Evolutionary conservation across 2,329 filamentous ascomycete genomes (phyloP).

Genomic region (Aureobasidium sp.): DNA sequence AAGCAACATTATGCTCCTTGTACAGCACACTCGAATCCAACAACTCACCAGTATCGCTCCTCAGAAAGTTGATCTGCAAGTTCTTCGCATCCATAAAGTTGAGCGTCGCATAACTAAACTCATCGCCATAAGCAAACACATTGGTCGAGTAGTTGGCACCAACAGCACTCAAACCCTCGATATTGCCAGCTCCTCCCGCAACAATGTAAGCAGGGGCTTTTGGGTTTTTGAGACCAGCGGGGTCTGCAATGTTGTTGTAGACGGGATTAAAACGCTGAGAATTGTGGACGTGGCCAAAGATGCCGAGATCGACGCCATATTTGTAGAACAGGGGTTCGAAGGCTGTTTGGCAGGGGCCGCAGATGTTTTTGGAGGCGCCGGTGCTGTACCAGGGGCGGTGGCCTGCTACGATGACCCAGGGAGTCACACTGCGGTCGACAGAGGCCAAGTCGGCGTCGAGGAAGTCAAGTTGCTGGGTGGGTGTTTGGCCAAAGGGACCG

Average conservation of each 20-base stretch:
- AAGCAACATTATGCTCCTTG: slow-evolving; percentile 19
- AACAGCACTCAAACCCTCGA: slow-evolving; percentile 44
- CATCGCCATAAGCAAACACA: slow-evolving; percentile 45
- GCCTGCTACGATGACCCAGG: slow-evolving; percentile 45
- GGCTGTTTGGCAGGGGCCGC: slow-evolving; percentile 43
- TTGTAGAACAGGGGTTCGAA: slow-evolving; percentile 50
- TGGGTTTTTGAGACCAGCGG: slow-evolving; percentile 43
- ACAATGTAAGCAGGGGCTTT: slow-evolving; percentile 51
- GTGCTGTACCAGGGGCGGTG: slow-evolving; percentile 38
- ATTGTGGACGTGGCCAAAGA: slow-evolving; percentile 55
- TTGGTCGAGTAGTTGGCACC: slow-evolving; percentile 40
- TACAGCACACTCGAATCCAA: slow-evolving; percentile 22
- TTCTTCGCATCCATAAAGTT: slow-evolving; percentile 41
- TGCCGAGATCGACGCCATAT: slow-evolving; percentile 51
- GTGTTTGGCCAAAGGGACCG: slow-evolving; percentile 43
- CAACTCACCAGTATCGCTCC: slow-evolving; percentile 36
- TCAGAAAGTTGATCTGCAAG: slow-evolving; percentile 46
- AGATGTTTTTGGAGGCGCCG: slow-evolving; percentile 29
- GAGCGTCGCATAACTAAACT: slow-evolving; percentile 48
- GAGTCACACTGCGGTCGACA: slow-evolving; percentile 50
- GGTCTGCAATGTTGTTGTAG: slow-evolving; percentile 27
- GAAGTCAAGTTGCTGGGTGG: slow-evolving; percentile 48
- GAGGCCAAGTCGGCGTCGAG: slow-evolving; percentile 49
- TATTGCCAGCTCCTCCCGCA: slow-evolving; percentile 50
- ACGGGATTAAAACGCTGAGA: slow-evolving; percentile 46